Evolutionary conservation across 2,329 filamentous ascomycete genomes (phyloP).

Genomic region (Aspergillus novoparasiticus): DNA sequence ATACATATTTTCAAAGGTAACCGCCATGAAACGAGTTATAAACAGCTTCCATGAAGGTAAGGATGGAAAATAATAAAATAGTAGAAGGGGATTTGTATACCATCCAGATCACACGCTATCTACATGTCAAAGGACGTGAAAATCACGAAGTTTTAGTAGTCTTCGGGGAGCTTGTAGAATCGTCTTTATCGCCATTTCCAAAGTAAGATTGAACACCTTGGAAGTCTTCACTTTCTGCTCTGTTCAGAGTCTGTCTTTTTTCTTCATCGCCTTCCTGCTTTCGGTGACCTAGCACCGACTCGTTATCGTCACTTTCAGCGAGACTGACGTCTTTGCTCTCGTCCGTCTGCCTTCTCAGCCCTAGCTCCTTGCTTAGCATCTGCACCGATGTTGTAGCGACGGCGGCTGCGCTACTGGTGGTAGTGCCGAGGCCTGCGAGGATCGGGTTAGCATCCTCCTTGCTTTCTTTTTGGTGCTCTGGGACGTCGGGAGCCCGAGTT

Average conservation of each 20-base stretch:
- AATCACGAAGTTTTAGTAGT: not conserved
- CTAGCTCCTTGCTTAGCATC: slow-evolving; percentile 60
- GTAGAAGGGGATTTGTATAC: not conserved
- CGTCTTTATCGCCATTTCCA: slow-evolving; percentile 7
- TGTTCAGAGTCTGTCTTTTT: not conserved
- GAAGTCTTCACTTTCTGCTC: slow-evolving; percentile 5
- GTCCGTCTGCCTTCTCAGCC: slow-evolving; percentile 66
- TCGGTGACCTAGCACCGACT: slow-evolving; percentile 22
- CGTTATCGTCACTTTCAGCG: slow-evolving; percentile 64
- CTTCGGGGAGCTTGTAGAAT: not conserved
- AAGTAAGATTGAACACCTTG: slow-evolving; percentile 39
- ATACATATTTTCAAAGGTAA: not conserved
- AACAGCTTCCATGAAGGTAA: not conserved
- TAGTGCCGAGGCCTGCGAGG: slow-evolving; percentile 15
- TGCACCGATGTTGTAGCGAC: slow-evolving; percentile 16
- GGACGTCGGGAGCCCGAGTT: not conserved
- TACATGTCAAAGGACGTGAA: not conserved
- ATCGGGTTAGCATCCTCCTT: slow-evolving; percentile 10
- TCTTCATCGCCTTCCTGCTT: slow-evolving; percentile 23
- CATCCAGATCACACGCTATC: not conserved
- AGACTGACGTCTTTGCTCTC: slow-evolving; percentile 69
- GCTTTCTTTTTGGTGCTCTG: slow-evolving; percentile 9
- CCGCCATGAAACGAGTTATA: not conserved
- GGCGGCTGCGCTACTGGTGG: slow-evolving; percentile 18
- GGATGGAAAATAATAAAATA: not conserved